Conservation (phyloP, 1,284 basidiomycete genomes). For the Marasmius sp. region DNA sequence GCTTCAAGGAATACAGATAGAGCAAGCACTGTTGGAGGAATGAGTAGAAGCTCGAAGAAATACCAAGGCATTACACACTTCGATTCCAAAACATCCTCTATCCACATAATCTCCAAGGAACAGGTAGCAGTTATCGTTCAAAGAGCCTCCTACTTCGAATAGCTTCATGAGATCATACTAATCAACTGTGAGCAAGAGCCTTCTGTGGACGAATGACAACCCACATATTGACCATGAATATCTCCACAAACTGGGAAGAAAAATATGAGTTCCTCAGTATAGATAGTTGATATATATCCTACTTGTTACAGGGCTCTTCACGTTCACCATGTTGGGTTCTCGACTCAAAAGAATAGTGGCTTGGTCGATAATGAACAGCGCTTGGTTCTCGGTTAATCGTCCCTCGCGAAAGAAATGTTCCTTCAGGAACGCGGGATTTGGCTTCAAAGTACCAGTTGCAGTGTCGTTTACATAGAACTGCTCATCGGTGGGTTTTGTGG, state of each 20-base stretch:
- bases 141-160: constrained; percentile 93
- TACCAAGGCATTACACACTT: constrained; percentile 50
- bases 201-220: constrained; percentile 29
- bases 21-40: constrained; percentile 65
- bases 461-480: constrained; percentile 60
- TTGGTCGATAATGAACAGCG: constrained; percentile 81
- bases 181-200: constrained; percentile 8
- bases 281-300: constrained; percentile 29
- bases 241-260: constrained; percentile 82
- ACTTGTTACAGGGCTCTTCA: constrained; percentile 94
- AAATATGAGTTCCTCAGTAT: constrained; percentile 11
- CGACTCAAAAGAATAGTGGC: constrained; percentile 74
- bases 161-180: constrained; percentile 98
- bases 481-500: constrained; percentile 69
- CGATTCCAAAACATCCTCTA: constrained; percentile 93
- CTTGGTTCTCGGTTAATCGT: constrained; percentile 83
- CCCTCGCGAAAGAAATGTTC: constrained; percentile 95
- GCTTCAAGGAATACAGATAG: constrained; percentile 90
- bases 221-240: constrained; percentile 97
- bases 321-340: constrained; percentile 87
- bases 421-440: constrained; percentile 87
- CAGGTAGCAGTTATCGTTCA: constrained; percentile 88
- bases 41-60: neutral
- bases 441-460: constrained; percentile 36
- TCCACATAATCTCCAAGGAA: constrained; percentile 99